phyloP scores from a whole-genome alignment of 2,329 filamentous ascomycete species.

The Hymenoscyphus occultus region DNA sequence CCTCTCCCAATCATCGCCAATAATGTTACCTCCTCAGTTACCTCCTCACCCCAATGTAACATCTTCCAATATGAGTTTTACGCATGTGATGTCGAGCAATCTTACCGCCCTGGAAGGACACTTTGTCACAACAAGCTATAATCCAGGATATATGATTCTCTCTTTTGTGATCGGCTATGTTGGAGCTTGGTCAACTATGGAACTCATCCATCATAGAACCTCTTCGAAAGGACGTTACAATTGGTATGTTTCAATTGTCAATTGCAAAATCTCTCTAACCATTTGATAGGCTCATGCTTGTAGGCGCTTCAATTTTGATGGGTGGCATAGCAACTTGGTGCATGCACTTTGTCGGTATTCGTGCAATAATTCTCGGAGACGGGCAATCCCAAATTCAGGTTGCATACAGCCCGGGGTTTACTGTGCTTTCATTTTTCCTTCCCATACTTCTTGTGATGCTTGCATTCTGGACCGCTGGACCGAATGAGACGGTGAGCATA shows the following conservation, averaged over 20 bases:
- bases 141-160: conserved; percentile 62
- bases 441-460: conserved; percentile 71
- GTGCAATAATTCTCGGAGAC: conserved; percentile 68
- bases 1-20: background rate
- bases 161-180: conserved; percentile 69
- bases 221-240: conserved; percentile 66
- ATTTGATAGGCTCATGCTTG: conserved; percentile 54
- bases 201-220: conserved; percentile 75
- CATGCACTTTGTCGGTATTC: conserved; percentile 82
- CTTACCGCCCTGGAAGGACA: conserved; percentile 4
- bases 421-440: conserved; percentile 74
- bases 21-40: background rate
- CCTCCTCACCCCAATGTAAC: background rate
- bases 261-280: background rate
- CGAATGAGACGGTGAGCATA: conserved; percentile 55
- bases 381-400: conserved; percentile 65
- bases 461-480: conserved; percentile 69
- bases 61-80: background rate
- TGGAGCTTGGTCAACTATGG: conserved; percentile 75
- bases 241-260: conserved; percentile 48
- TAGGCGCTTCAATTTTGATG: conserved; percentile 66
- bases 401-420: conserved; percentile 69
- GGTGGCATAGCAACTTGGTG: conserved; percentile 73
- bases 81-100: background rate
- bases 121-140: conserved; percentile 44